These are phyloP conservation scores for Candida wancherniae DNA, from an alignment of 805 yeast genomes.

Conservation along the genomic window DNA sequence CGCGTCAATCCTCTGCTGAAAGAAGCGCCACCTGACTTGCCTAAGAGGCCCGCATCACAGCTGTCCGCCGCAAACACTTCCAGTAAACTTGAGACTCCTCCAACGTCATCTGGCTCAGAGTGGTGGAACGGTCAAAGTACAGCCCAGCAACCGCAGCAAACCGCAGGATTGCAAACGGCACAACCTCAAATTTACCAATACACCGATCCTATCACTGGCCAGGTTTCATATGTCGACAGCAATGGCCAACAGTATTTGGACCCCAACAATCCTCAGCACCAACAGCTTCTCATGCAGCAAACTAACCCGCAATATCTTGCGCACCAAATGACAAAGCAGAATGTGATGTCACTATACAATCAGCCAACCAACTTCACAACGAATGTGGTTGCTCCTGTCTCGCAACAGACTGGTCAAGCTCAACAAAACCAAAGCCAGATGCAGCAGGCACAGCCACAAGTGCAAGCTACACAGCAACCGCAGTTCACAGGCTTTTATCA, in stretches of 20 bases:
- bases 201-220: constrained; percentile 68
- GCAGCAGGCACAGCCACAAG: constrained; percentile 16
- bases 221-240: constrained; percentile 60
- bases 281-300: constrained; percentile 32
- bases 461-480: constrained; percentile 5
- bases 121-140: constrained; percentile 28
- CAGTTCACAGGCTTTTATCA: constrained; percentile 1
- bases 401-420: constrained; percentile 21
- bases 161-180: constrained; percentile 10
- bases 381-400: constrained; percentile 50
- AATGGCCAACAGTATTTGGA: constrained; percentile 52
- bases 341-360: constrained; percentile 28
- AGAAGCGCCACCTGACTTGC: constrained; percentile 47
- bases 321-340: constrained; percentile 36
- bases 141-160: constrained; percentile 1
- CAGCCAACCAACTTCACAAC: constrained; percentile 40
- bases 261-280: constrained; percentile 23
- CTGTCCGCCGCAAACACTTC: constrained; percentile 11
- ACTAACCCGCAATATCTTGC: constrained; percentile 23
- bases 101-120: constrained; percentile 15
- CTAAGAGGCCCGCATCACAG: constrained; percentile 29
- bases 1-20: constrained; percentile 31
- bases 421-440: constrained; percentile 9
- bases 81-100: constrained; percentile 23
- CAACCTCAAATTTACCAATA: constrained; percentile 57